phyloP scores from a whole-genome alignment of 805 yeast species.

The Candida tibetensis region DNA sequence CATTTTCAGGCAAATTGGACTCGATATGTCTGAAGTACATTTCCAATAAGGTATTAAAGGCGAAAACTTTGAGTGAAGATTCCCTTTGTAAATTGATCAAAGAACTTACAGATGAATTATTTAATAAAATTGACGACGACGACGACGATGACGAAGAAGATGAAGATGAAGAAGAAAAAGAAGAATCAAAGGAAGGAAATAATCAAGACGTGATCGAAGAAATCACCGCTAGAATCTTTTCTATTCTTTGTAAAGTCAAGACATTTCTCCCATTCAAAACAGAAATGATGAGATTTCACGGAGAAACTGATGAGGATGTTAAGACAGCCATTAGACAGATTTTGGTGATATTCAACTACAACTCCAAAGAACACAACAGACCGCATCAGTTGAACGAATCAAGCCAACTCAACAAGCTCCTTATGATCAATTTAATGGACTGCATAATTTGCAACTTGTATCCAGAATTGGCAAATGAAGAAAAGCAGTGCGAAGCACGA shows the following conservation, averaged over 20 bases:
- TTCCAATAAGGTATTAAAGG: slow-evolving; percentile 8
- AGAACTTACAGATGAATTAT: slow-evolving; percentile 12
- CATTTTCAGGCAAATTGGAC: slow-evolving; percentile 5
- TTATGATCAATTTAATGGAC: slow-evolving; percentile 43
- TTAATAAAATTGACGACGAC: slow-evolving; percentile 7
- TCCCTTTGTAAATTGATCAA: slow-evolving; percentile 10
- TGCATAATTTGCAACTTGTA: slow-evolving; percentile 36
- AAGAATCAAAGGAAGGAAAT: neutral
- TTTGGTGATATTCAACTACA: slow-evolving; percentile 13
- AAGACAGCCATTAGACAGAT: slow-evolving; percentile 7
- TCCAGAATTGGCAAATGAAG: slow-evolving; percentile 28
- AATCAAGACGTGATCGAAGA: neutral
- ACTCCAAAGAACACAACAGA: slow-evolving; percentile 6
- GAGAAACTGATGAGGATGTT: slow-evolving; percentile 12
- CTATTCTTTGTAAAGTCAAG: neutral
- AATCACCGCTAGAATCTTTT: neutral
- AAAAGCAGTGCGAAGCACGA: slow-evolving; percentile 1
- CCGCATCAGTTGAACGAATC: slow-evolving; percentile 4
- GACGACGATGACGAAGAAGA: slow-evolving; percentile 1
- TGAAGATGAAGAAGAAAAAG: neutral
- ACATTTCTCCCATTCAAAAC: neutral
- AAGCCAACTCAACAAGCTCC: slow-evolving; percentile 38
- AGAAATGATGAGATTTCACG: neutral
- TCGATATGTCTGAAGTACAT: slow-evolving; percentile 3
- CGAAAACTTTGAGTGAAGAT: slow-evolving; percentile 6